Evolutionary conservation across 1,139 yeast species (phyloP).

Genomic region (Kodamaea plutei): DNA sequence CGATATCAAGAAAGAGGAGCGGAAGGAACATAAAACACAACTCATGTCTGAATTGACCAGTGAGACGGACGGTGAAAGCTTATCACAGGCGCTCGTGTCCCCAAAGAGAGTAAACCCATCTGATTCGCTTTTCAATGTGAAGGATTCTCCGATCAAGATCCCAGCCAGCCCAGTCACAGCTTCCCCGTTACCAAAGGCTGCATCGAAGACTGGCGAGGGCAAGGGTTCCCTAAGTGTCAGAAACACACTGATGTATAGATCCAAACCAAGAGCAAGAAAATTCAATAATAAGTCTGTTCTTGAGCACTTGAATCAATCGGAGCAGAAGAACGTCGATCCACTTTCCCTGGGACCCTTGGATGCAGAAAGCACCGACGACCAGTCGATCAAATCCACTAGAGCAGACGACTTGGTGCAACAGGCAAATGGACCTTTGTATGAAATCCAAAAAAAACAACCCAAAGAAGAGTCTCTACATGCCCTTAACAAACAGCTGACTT

Average conservation of each 20-base stretch:
- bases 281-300: slow-evolving; percentile 28
- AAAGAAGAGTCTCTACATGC: slow-evolving; percentile 12
- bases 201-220: slow-evolving; percentile 1
- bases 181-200: slow-evolving; percentile 2
- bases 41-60: slow-evolving; percentile 35
- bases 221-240: slow-evolving; percentile 7
- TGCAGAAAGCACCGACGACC: slow-evolving; percentile 14
- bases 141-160: slow-evolving; percentile 29
- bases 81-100: slow-evolving; percentile 18
- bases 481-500: slow-evolving; percentile 6
- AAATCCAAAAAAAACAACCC: slow-evolving; percentile 25
- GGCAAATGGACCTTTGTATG: slow-evolving; percentile 49
- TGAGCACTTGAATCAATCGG: slow-evolving; percentile 24
- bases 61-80: slow-evolving; percentile 23
- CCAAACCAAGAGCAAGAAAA: slow-evolving; percentile 39
- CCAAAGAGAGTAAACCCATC: slow-evolving; percentile 17
- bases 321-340: slow-evolving; percentile 5
- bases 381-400: slow-evolving; percentile 15
- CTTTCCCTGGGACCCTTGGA: slow-evolving; percentile 45
- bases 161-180: slow-evolving; percentile 6
- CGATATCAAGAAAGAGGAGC: slow-evolving; percentile 31
- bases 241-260: slow-evolving; percentile 9
- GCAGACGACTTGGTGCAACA: slow-evolving; percentile 21
- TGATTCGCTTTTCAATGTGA: slow-evolving; percentile 34
- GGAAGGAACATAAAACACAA: slow-evolving; percentile 33